Base-by-base conservation (phyloP, 345 rosid genomes). In the Sonneratia alba region DNA sequence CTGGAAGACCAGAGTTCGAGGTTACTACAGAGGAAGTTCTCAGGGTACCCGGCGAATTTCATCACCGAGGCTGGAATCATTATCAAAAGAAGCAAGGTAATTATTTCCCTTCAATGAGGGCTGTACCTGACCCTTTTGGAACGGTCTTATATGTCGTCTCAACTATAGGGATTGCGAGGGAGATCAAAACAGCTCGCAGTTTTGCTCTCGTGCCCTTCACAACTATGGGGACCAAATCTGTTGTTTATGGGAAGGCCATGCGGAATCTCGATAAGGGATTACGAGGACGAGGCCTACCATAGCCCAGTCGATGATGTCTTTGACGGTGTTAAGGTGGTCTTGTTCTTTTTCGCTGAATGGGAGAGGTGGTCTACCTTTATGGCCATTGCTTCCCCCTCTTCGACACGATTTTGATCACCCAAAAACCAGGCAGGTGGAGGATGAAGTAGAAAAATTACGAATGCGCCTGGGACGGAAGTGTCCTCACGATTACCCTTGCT, bases 171-270 rank as follows among this genome's bases (percentile, higher is more conserved):
- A 73, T 94, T 53, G 98, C 97, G 0, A 84, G 95, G 81, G 98
- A 93, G 89, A 93, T 89, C 77, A 93, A 91, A 79, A 93, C 91
- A 8, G 98, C 97, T 2, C 84, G 98, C 71, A 96, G 93, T 32
- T 88, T 94, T 47, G 97, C 97, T 34, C 82, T 91, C 63, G 80
- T 93, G 93, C 96, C 98, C 47, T 93, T 93, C 84, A 88, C 91
- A 6, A 89, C 96, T 3, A 93, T 93, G 97, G 98, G 98, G 32
- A 88, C 91, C 21, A 93, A 91, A 78, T 80, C 91, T 14, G 89
- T 93, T 70, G 72, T 70, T 43, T 84, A 67, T 69, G 95, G 95
- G 14, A 82, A 69, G 76, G 77, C 85, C 13, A 93, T 89, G 98
- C 85, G 89, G 85, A 51, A 57, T 75, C 83, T 45, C 14, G 90